Percentiles rank a stretch among this genome's conserved stretches.
Conservation (phyloP, 2,329 filamentous ascomycete species). For the Fusarium liriodendri region DNA sequence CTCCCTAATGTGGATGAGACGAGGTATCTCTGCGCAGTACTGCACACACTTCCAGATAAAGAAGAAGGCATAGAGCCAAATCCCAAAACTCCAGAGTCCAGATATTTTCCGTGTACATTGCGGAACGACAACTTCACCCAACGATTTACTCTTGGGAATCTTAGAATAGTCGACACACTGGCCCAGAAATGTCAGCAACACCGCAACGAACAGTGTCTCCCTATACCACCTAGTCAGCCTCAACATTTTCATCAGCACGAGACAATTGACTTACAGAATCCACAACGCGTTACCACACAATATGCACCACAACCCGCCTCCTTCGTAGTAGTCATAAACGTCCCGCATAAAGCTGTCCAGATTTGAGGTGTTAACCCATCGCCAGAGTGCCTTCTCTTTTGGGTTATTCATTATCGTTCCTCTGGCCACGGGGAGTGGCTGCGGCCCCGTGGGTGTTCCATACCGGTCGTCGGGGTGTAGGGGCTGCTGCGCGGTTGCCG, state of each 20-base stretch:
- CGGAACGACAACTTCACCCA: slow-evolving; percentile 69
- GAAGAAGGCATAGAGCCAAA: slow-evolving; percentile 89
- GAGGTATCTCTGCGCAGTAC: slow-evolving; percentile 77
- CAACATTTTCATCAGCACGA: too few relatives aligned
- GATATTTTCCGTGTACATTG: slow-evolving; percentile 84
- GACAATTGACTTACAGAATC: slow-evolving; percentile 69
- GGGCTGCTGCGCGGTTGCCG: slow-evolving; percentile 62
- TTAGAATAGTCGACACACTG: slow-evolving; percentile 87
- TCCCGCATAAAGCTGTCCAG: slow-evolving; percentile 87
- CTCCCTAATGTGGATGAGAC: slow-evolving; percentile 81
- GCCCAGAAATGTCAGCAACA: slow-evolving; percentile 83
- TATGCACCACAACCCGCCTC: slow-evolving; percentile 88
- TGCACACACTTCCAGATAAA: slow-evolving; percentile 85
- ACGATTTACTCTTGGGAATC: slow-evolving; percentile 71
- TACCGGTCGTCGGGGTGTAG: slow-evolving; percentile 56
- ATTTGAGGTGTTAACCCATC: slow-evolving; percentile 92
- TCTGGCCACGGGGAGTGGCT: slow-evolving; percentile 46
- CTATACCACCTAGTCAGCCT: slow-evolving; percentile 52
- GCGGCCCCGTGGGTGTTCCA: slow-evolving; percentile 17
- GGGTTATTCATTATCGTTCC: slow-evolving; percentile 49
- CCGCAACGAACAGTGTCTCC: slow-evolving; percentile 84
- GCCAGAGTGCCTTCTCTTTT: slow-evolving; percentile 85
- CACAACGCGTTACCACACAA: slow-evolving; percentile 77
- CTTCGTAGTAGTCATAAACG: slow-evolving; percentile 88
- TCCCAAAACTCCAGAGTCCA: slow-evolving; percentile 77